phyloP scores from a whole-genome alignment of 208 protist genomes.

The Wallacemonas collosoma region DNA sequence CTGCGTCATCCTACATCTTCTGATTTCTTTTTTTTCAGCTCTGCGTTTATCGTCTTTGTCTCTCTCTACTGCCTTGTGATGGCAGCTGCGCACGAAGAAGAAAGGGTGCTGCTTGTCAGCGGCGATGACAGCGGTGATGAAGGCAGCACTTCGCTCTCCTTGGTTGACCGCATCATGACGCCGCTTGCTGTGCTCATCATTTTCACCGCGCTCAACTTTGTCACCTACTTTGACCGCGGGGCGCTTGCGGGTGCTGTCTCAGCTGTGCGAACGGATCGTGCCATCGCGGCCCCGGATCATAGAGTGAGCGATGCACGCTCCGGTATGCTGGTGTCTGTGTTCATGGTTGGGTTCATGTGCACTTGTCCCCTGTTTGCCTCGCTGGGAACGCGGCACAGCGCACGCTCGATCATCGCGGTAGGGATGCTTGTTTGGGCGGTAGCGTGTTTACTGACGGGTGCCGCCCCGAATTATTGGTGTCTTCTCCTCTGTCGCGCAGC shows the following conservation, averaged over 20 bases:
- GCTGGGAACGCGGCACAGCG: conserved; percentile 33
- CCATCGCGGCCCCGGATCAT: conserved; percentile 17
- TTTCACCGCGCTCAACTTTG: conserved; percentile 76
- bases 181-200: conserved; percentile 19
- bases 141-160: not conserved
- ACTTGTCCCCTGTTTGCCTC: conserved; percentile 68
- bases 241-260: conserved; percentile 51
- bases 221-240: conserved; percentile 87
- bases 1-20: no score
- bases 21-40: no score
- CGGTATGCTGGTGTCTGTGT: conserved; percentile 70
- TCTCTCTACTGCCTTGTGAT: no score
- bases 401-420: conserved; percentile 46
- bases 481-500: conserved; percentile 59
- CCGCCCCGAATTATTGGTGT: conserved; percentile 47
- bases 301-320: conserved; percentile 48
- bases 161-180: not conserved
- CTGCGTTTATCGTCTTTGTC: no score
- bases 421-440: conserved; percentile 69
- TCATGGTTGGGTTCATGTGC: conserved; percentile 83
- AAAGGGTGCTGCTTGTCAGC: no score
- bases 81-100: no score
- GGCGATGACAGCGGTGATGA: not conserved
- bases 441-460: conserved; percentile 45
- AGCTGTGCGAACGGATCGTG: conserved; percentile 38